Evolutionary conservation across 2,329 filamentous ascomycete species (phyloP), one percentile per base, ranked within the genome.

Genomic region (Trichoderma sp.): DNA sequence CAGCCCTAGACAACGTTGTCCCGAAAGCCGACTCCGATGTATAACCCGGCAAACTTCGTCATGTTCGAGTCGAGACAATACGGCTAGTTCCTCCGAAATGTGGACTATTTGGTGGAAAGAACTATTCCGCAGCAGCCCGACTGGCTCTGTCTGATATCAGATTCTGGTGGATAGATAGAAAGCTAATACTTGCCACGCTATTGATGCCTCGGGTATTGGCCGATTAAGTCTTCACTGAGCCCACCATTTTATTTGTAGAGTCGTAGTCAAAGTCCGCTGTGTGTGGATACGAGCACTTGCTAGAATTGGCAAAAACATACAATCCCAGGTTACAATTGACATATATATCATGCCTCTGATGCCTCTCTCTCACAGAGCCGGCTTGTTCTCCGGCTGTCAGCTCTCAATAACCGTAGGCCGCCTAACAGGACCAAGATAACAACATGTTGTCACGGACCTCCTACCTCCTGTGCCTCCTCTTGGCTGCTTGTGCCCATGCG

Each of bases 21-120:
- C 69, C 69, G 69, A 71, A 58, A 60, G 28, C 69, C 69, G 69
- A 65, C 69, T 71, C 69, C 69, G 69, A 65, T 28, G 58, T 12
- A 6, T 47, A 6, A 53, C 56, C 56, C 66, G 57, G 28, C 57
- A 34, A 14, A 51, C 30, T 34, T 21, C 34, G 28, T 62, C 28
- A 62, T 18, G 28, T 62, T 26, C 53, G 39, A 62, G 57, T 53
- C 67, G 30, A 36, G 67, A n/a, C 28, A 53, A 53, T 5, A 36
- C 4, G 39, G 47, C 34, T 36, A 70, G 67, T 62, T 62, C 28
- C 39, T 51, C 56, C 57, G 67, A 70, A 15, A 69, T 60, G 67
- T 70, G 67, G 67, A 70, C 26, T 67, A 21, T 51, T 51, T 36
- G 24, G 11, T 28, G 5, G 11, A 57, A 67, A 39, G 14, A 26